Evolutionary conservation across 1,284 basidiomycete species (phyloP), one percentile per base, ranked within the genome.

Genomic region (Cutaneotrichosporon sp.): DNA sequence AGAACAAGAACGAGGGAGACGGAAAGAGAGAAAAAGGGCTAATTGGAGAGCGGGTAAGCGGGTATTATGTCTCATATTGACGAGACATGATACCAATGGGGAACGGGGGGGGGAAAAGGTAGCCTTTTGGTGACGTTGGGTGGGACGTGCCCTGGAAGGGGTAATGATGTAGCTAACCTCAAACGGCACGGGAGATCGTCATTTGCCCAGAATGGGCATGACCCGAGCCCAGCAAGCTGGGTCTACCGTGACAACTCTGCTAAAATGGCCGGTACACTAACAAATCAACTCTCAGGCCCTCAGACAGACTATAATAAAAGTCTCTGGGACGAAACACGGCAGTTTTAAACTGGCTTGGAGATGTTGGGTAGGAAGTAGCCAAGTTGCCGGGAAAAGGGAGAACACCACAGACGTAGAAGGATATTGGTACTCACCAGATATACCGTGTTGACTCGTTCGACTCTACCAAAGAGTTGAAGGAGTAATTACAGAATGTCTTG

Each of bases 111-210:
- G 26, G 26, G 26, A 26, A 26, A 26, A 26, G 26, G 26, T 3
- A 26, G 26, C 26, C 26, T 26, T 26, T 26, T 26, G 26, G 26
- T 26, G 26, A 26, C 26, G 26, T 26, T 26, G 51, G 31, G 30
- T 34, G 30, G 18, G 8, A 31, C 14, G 8, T 30, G 51, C 30
- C 30, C 51, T 53, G 18, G 31, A 53, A 32, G 51, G 31, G 51
- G 51, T 34, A 53, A 53, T 53, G 51, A 18, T 31, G 7, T 13
- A 53, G 11, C 8, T 18, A 46, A 46, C 31, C 14, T 32, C 30
- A 53, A 32, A 34, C 51, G 51, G 51, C 51, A 53, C 51, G 51
- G 51, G 51, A 53, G 51, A 53, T 53, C 51, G 51, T 53, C 51
- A 34, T 53, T 53, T 53, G 31, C 51, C 51, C 51, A 53, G 51